A percentile compares a stretch with the other conserved stretches of the same genome.
These are phyloP conservation scores for Daedaleopsis sinensis DNA, from an alignment of 768 basidiomycete species.

Conservation along the genomic window DNA sequence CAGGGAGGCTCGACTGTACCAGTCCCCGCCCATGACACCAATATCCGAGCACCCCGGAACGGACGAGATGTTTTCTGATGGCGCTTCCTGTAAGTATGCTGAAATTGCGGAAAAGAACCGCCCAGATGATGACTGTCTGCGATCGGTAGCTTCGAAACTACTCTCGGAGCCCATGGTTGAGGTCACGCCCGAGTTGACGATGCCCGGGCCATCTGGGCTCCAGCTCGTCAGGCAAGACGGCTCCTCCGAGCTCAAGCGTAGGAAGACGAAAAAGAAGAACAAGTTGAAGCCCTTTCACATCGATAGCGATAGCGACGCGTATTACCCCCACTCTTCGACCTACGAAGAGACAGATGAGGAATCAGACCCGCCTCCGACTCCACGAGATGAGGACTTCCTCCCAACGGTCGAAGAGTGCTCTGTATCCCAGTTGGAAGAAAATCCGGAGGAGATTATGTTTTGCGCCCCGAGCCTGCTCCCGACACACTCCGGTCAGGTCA, in stretches of 20 bases:
- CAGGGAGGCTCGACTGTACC: not conserved
- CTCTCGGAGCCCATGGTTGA: conserved; percentile 22
- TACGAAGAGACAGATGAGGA: conserved; percentile 16
- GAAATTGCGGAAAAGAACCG: not conserved
- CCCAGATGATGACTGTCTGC: not conserved
- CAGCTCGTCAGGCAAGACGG: not conserved
- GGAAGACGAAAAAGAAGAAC: conserved; percentile 17
- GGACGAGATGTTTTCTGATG: conserved; percentile 11
- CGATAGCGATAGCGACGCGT: conserved; percentile 44
- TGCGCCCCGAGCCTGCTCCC: conserved; percentile 16
- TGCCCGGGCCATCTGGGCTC: not conserved
- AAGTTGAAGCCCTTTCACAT: conserved; percentile 43
- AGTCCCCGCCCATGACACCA: conserved; percentile 1
- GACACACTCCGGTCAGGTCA: conserved; percentile 24
- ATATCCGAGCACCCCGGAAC: not conserved
- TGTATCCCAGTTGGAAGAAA: not conserved
- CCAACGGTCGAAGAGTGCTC: not conserved
- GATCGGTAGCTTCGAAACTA: conserved; percentile 13
- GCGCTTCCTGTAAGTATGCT: conserved; percentile 8
- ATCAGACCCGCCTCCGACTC: conserved; percentile 10
- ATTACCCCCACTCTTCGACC: conserved; percentile 24
- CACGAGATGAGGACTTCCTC: conserved; percentile 17
- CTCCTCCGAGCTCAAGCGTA: conserved; percentile 20
- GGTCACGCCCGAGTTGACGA: conserved; percentile 5
- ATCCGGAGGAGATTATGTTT: not conserved